Evolutionary conservation across 352 stramenopile species (phyloP).

Genomic region (Peronospora destructor): DNA sequence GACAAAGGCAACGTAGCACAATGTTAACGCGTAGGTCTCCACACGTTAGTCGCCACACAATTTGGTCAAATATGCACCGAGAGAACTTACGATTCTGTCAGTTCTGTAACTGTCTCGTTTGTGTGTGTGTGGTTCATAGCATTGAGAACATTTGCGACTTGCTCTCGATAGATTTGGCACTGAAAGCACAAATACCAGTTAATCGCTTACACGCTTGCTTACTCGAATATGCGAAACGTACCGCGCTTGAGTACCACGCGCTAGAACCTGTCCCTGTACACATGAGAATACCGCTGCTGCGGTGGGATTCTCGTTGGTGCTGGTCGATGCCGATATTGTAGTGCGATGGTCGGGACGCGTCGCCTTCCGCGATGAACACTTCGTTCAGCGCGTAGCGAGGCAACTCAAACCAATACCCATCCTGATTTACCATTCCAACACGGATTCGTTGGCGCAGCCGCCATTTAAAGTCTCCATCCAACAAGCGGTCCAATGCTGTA

Average conservation of each 20-base stretch:
- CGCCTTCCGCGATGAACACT: slow-evolving; percentile 85
- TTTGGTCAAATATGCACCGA: neutral
- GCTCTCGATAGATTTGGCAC: slow-evolving; percentile 82
- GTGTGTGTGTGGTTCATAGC: slow-evolving; percentile 85
- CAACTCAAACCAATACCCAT: slow-evolving; percentile 83
- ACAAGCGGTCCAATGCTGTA: slow-evolving; percentile 55
- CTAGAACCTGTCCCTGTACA: slow-evolving; percentile 84
- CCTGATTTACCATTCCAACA: slow-evolving; percentile 85
- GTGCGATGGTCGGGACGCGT: slow-evolving; percentile 76
- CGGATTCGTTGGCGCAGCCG: slow-evolving; percentile 75
- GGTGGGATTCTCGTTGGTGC: slow-evolving; percentile 81
- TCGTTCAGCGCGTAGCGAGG: slow-evolving; percentile 83
- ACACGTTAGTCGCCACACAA: slow-evolving; percentile 1
- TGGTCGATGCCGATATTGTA: slow-evolving; percentile 88
- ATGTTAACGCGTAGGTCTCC: slow-evolving; percentile 3
- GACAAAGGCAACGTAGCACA: slow-evolving; percentile 3
- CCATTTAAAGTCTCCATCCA: slow-evolving; percentile 75
- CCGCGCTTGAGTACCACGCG: slow-evolving; percentile 82
- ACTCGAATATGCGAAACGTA: slow-evolving; percentile 26
- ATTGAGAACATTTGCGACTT: slow-evolving; percentile 75
- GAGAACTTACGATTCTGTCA: slow-evolving; percentile 69
- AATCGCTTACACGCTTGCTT: neutral
- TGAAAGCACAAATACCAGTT: slow-evolving; percentile 22
- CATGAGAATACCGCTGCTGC: slow-evolving; percentile 84
- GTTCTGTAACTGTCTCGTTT: slow-evolving; percentile 81